Conservation (phyloP, 208 protist genomes). For the Crithidia sp. region DNA sequence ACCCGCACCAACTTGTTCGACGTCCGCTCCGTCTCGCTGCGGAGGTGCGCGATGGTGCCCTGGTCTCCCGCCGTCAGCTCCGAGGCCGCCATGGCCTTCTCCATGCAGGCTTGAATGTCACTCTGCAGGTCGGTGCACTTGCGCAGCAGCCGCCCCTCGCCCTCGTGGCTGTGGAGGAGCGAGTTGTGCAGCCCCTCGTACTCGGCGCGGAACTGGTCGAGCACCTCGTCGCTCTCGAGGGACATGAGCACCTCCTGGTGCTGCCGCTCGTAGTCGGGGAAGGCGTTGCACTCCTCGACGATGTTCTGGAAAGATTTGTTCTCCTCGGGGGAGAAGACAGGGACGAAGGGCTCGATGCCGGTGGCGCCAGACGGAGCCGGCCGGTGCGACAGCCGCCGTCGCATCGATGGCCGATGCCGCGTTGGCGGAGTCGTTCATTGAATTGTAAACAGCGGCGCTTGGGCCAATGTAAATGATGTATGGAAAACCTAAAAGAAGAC, state of each 20-base stretch:
- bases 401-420: neutral
- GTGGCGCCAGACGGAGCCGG: neutral
- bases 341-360: neutral
- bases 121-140: conserved; percentile 95
- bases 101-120: conserved; percentile 95
- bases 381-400: neutral
- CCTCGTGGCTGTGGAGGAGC: conserved; percentile 97
- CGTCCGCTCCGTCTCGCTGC: conserved; percentile 94
- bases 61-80: conserved; percentile 95
- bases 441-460: too few species aligned
- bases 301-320: conserved; percentile 57
- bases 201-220: conserved; percentile 96
- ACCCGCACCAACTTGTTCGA: conserved; percentile 93
- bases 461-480: too few species aligned
- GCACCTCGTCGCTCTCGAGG: conserved; percentile 93
- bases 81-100: conserved; percentile 94
- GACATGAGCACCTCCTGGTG: conserved; percentile 95
- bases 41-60: conserved; percentile 93
- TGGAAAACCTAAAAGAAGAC: too few species aligned
- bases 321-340: conserved; percentile 45
- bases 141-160: conserved; percentile 96
- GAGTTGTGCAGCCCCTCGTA: conserved; percentile 97
- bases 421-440: neutral
- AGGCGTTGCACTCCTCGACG: conserved; percentile 65
- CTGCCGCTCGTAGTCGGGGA: conserved; percentile 93